Percentiles rank a stretch among this genome's conserved stretches.
These are phyloP conservation scores for Allium cepa DNA, from an alignment of 106 monocot genomes.

Conservation along the genomic window DNA sequence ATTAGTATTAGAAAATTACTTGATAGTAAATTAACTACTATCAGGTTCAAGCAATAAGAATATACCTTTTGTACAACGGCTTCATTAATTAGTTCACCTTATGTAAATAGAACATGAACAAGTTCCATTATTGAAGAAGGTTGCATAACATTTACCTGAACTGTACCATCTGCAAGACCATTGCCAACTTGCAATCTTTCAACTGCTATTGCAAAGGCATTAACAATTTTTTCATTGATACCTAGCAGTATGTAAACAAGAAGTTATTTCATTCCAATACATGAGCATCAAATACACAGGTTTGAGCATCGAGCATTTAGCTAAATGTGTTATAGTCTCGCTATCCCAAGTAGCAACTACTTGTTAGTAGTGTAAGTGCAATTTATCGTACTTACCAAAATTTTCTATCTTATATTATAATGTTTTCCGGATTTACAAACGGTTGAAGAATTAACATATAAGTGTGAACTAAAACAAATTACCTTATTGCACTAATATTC, in stretches of 20 bases:
- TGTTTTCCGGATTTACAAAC: too few species aligned
- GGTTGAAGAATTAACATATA: too few species aligned
- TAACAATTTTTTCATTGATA: constrained; percentile 82
- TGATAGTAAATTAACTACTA: not conserved
- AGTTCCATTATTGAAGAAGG: not conserved
- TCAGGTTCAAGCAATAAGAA: not conserved
- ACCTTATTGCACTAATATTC: constrained; percentile 99
- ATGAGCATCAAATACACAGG: not conserved
- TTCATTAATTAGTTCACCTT: constrained; percentile 61
- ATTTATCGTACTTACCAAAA: too few species aligned
- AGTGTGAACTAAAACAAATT: too few species aligned
- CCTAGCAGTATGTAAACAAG: constrained; percentile 30
- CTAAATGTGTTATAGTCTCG: too few species aligned
- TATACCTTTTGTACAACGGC: constrained; percentile 79
- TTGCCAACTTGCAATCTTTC: constrained; percentile 83
- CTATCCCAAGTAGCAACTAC: too few species aligned
- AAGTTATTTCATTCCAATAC: not conserved
- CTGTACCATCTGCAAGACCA: constrained; percentile 61
- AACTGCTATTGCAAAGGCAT: constrained; percentile 75
- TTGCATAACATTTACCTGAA: constrained; percentile 49
- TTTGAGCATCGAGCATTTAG: too few species aligned
- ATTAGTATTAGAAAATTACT: not conserved
- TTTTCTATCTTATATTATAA: too few species aligned
- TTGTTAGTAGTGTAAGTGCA: too few species aligned
- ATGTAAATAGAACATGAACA: not conserved